These are phyloP conservation scores for Boletus semigastroideus DNA, from an alignment of 1,284 basidiomycete genomes.

Conservation along the genomic window DNA sequence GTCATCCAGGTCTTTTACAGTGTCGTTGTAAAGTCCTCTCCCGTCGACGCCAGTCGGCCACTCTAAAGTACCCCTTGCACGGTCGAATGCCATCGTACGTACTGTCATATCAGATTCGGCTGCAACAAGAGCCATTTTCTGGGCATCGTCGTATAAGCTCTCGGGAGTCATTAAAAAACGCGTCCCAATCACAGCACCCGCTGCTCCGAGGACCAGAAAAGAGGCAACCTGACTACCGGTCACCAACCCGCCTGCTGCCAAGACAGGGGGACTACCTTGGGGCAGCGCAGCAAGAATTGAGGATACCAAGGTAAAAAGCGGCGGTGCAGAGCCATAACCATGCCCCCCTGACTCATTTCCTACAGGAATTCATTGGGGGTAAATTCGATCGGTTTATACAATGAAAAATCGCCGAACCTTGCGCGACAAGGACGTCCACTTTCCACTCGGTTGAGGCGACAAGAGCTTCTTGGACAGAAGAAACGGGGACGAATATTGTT, in stretches of 20 bases:
- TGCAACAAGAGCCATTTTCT: constrained; percentile 54
- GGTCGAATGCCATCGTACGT: constrained; percentile 67
- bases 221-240: constrained; percentile 64
- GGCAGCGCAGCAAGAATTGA: constrained; percentile 48
- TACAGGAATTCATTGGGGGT: constrained; percentile 30
- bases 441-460: constrained; percentile 59
- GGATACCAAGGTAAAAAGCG: constrained; percentile 60
- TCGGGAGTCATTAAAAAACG: constrained; percentile 71
- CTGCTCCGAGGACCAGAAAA: constrained; percentile 61
- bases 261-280: constrained; percentile 46
- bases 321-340: constrained; percentile 53
- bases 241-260: constrained; percentile 56
- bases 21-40: constrained; percentile 41
- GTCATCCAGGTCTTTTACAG: constrained; percentile 56
- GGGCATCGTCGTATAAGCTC: constrained; percentile 54
- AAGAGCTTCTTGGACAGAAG: constrained; percentile 56
- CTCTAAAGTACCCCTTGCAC: constrained; percentile 53
- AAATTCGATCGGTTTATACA: constrained; percentile 1
- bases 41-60: constrained; percentile 74
- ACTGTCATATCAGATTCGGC: constrained; percentile 52
- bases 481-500: constrained; percentile 61
- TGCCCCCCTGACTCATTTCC: constrained; percentile 78
- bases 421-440: constrained; percentile 71
- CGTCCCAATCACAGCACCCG: constrained; percentile 68
- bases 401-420: constrained; percentile 49